Base-by-base conservation (phyloP, 2,329 filamentous ascomycete genomes). In the Proliferodiscus dingleyae region DNA sequence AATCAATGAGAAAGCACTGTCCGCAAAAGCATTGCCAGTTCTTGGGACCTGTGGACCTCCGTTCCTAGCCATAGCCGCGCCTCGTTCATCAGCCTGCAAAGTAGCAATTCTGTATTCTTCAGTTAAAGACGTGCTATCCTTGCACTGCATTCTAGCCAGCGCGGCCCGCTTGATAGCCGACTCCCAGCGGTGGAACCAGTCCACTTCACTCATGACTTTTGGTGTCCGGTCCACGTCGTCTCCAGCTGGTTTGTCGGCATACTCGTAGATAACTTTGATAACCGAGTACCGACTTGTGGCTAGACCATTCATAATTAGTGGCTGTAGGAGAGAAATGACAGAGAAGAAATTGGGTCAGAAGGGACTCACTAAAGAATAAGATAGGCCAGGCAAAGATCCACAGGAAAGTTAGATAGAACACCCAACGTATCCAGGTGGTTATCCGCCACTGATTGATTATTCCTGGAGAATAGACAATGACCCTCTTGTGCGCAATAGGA, bases 351-450 rank as follows among this genome's bases (percentile, higher is more conserved):
- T 28, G 26, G 26, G 26, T 7, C 7, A 7, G 13, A 28, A 28
- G n/a, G n/a, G n/a, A n/a, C 26, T 28, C 7, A 28, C 26, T 66
- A 60, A 87, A 73, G 65, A 78, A 82, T 10, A 89, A 71, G 46
- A 77, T 75, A 0, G 85, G 85, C 85, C 85, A 89, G 3, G 77
- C 70, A 54, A 89, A 71, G 46, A 89, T 58, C 73, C 85, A 85
- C 10, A 85, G 64, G 49, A 88, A 78, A 0, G 80, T 80, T 5
- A 86, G 62, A 60, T 78, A 80, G 66, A 82, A 87, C 8, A 87
- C 36, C 71, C 78, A 77, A 33, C 74, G 68, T 36, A 88, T 69
- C 80, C 81, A 87, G 5, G 61, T 62, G 1, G 73, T 81, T 37
- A 81, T 68, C 0, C 86, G 78, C 77, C 82, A 85, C 23, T 70